phyloP scores from a whole-genome alignment of 2,329 filamentous ascomycete genomes.

The Arthrinium phaeospermum region DNA sequence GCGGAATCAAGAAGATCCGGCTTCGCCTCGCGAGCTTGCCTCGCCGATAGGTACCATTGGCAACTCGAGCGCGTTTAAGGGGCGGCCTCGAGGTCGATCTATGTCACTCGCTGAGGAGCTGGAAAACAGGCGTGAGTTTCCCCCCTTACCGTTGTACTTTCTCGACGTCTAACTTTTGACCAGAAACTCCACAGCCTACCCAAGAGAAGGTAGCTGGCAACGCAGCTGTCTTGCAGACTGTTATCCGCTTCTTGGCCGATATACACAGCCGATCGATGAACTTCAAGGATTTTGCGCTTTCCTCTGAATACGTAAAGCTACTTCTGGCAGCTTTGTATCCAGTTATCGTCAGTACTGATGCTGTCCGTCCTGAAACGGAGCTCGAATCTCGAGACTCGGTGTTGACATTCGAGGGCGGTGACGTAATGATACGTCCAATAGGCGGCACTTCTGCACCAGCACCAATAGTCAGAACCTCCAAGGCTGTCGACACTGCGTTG shows the following conservation, averaged over 20 bases:
- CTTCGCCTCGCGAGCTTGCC: slow-evolving; percentile 51
- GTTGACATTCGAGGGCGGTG: slow-evolving; percentile 83
- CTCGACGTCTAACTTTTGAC: slow-evolving; percentile 20
- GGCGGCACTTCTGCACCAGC: slow-evolving; percentile 63
- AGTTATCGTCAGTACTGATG: slow-evolving; percentile 83
- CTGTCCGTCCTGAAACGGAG: slow-evolving; percentile 83
- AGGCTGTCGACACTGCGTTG: slow-evolving; percentile 55
- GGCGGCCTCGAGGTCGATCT: slow-evolving; percentile 59
- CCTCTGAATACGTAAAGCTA: slow-evolving; percentile 81
- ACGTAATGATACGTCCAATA: slow-evolving; percentile 81
- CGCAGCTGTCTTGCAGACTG: slow-evolving; percentile 72
- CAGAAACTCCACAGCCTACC: slow-evolving; percentile 48
- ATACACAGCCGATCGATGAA: slow-evolving; percentile 76
- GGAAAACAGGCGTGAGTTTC: slow-evolving; percentile 53
- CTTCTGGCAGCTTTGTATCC: slow-evolving; percentile 84
- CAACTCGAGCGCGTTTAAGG: slow-evolving; percentile 22
- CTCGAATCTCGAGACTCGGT: slow-evolving; percentile 82
- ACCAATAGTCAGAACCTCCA: slow-evolving; percentile 77
- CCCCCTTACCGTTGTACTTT: background rate
- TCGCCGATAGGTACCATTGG: slow-evolving; percentile 2
- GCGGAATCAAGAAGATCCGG: slow-evolving; percentile 64
- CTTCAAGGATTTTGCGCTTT: slow-evolving; percentile 83
- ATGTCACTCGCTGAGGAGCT: slow-evolving; percentile 71
- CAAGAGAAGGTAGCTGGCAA: slow-evolving; percentile 61
- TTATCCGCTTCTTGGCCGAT: slow-evolving; percentile 79